Percentiles rank a stretch among this genome's conserved stretches.
phyloP scores from a whole-genome alignment of 2,329 filamentous ascomycete species.

The Pochonia chlamydosporia region DNA sequence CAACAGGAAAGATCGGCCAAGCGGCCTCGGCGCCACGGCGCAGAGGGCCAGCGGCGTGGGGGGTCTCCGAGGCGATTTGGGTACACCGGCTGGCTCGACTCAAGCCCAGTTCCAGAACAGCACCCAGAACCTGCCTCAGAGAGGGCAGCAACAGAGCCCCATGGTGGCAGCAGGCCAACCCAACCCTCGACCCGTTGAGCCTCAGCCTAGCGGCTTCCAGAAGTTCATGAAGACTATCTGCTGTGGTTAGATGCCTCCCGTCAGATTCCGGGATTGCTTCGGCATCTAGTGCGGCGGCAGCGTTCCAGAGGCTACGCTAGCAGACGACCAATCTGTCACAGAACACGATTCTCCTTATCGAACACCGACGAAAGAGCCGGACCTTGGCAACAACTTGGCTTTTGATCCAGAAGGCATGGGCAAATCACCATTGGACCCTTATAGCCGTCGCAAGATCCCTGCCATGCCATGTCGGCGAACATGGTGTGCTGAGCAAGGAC shows the following conservation, averaged over 20 bases:
- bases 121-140: constrained; percentile 74
- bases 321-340: neutral
- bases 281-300: constrained; percentile 22
- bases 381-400: neutral
- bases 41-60: constrained; percentile 73
- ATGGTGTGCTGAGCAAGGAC: neutral
- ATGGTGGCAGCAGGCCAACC: constrained; percentile 48
- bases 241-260: constrained; percentile 59
- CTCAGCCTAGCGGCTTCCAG: constrained; percentile 76
- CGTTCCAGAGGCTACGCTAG: constrained; percentile 13
- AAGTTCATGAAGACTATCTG: constrained; percentile 91
- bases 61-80: constrained; percentile 63
- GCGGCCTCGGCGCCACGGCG: constrained; percentile 65
- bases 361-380: neutral
- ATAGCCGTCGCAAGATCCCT: neutral
- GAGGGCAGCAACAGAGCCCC: constrained; percentile 54
- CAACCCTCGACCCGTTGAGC: constrained; percentile 56
- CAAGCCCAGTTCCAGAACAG: constrained; percentile 97
- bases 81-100: constrained; percentile 82
- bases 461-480: neutral
- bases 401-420: neutral
- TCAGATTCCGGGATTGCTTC: constrained; percentile 21
- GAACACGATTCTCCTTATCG: neutral
- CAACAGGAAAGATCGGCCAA: constrained; percentile 71
- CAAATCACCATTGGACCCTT: neutral